These are phyloP conservation scores for Diplocarpon rosae DNA, from an alignment of 2,329 filamentous ascomycete genomes.

Conservation along the genomic window DNA sequence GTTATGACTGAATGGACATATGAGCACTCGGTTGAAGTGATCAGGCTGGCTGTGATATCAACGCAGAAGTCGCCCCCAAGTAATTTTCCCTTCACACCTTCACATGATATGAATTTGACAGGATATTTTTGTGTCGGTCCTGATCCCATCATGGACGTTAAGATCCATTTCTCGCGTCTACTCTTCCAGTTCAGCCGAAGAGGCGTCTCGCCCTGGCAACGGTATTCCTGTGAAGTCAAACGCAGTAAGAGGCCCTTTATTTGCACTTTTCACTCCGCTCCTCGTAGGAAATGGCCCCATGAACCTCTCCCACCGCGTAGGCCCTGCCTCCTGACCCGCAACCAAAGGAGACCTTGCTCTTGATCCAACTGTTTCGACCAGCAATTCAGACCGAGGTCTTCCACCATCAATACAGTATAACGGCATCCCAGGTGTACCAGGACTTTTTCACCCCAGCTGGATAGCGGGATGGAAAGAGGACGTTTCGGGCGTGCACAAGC, in stretches of 20 bases:
- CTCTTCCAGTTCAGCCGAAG: constrained; percentile 30
- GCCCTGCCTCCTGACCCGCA: constrained; percentile 46
- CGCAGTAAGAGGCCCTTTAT: constrained; percentile 12
- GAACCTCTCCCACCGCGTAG: constrained; percentile 37
- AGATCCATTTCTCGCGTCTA: constrained; percentile 20
- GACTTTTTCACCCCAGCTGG: constrained; percentile 41
- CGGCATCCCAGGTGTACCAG: constrained; percentile 40
- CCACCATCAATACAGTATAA: constrained; percentile 34
- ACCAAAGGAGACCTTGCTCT: constrained; percentile 37
- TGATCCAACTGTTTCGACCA: constrained; percentile 32
- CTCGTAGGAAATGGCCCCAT: constrained; percentile 31
- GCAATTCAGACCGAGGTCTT: constrained; percentile 36
- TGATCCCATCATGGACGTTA: constrained; percentile 5
- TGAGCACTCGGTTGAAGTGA: no score
- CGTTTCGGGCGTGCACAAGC: constrained; percentile 46
- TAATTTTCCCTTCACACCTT: no score
- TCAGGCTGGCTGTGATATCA: no score
- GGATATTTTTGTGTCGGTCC: background rate
- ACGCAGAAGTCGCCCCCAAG: no score
- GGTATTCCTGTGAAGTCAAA: constrained; percentile 33
- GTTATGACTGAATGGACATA: no score
- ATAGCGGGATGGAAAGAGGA: constrained; percentile 45
- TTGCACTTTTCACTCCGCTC: constrained; percentile 32
- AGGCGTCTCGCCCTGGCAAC: constrained; percentile 38
- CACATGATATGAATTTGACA: background rate